These are phyloP conservation scores for Tinospora cordifolia DNA, from an alignment of 164 flowering plant genomes.

Conservation along the genomic window DNA sequence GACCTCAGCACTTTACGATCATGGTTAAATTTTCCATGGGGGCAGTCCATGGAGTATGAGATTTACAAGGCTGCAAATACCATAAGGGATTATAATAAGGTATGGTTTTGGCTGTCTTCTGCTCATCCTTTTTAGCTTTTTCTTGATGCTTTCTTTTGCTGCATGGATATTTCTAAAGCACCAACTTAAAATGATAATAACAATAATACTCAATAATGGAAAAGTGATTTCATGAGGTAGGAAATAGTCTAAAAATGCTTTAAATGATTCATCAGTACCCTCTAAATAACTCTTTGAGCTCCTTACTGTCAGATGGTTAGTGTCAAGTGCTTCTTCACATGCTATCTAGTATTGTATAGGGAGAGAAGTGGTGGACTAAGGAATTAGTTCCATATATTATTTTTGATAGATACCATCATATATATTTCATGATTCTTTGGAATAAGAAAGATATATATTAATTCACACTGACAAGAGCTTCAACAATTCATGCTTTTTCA, in stretches of 20 bases:
- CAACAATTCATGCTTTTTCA: too few species aligned
- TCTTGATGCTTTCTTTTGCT: neutral
- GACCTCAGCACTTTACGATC: conserved; percentile 96
- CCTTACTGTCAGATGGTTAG: neutral
- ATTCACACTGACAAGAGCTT: too few species aligned
- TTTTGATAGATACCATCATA: too few species aligned
- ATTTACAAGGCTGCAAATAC: conserved; percentile 93
- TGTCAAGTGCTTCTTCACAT: neutral
- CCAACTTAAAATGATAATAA: neutral
- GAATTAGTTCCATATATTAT: neutral
- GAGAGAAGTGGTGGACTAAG: neutral
- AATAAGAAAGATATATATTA: too few species aligned
- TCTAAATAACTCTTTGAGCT: neutral
- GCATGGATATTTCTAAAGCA: neutral
- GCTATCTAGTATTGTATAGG: neutral
- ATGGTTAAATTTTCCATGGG: conserved; percentile 96
- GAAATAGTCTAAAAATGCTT: neutral
- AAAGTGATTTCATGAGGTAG: neutral
- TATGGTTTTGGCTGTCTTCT: conserved; percentile 17
- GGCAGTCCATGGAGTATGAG: conserved; percentile 91
- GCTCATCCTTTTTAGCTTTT: neutral
- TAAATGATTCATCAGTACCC: neutral
- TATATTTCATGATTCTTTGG: too few species aligned
- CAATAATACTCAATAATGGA: neutral
- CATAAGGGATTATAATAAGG: conserved; percentile 61